Conservation (phyloP, 768 basidiomycete species). For the Guyanaporus albipodus region DNA sequence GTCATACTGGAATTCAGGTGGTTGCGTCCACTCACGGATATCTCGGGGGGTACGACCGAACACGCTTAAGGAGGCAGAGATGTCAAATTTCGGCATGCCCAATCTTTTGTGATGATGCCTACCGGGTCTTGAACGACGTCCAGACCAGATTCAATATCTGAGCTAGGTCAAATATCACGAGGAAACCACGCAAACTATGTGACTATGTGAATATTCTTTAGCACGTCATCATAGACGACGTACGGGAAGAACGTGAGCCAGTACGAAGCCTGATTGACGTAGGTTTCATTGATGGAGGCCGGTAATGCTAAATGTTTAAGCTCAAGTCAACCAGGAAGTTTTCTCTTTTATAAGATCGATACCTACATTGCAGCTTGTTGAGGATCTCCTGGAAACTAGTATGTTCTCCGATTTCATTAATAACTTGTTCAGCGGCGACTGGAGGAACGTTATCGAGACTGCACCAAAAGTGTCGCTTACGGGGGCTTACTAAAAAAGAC, state of each 20-base stretch:
- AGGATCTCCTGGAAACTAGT: conserved; percentile 45
- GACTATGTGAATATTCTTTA: conserved; percentile 2
- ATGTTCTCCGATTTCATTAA: conserved; percentile 46
- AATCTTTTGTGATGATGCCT: conserved; percentile 15
- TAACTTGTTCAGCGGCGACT: conserved; percentile 39
- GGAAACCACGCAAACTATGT: conserved; percentile 83
- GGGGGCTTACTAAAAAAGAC: conserved; percentile 72
- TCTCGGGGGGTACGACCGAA: conserved; percentile 90
- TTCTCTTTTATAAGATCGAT: neutral
- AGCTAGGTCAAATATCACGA: conserved; percentile 91
- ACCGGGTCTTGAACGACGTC: conserved; percentile 83
- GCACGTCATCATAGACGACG: conserved; percentile 26
- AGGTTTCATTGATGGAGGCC: conserved; percentile 73
- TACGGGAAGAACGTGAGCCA: conserved; percentile 95
- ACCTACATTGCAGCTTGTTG: conserved; percentile 40
- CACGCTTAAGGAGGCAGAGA: conserved; percentile 38
- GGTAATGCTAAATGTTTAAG: conserved; percentile 60
- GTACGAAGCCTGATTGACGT: conserved; percentile 87
- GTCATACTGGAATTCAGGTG: conserved; percentile 84
- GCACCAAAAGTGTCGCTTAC: neutral
- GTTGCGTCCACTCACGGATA: conserved; percentile 86
- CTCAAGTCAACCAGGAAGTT: neutral
- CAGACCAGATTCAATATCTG: conserved; percentile 89
- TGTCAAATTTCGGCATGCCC: conserved; percentile 1
- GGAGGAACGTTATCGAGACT: neutral